phyloP scores from a whole-genome alignment of 495 filamentous ascomycete genomes.

The Hypoxylon intermedium region DNA sequence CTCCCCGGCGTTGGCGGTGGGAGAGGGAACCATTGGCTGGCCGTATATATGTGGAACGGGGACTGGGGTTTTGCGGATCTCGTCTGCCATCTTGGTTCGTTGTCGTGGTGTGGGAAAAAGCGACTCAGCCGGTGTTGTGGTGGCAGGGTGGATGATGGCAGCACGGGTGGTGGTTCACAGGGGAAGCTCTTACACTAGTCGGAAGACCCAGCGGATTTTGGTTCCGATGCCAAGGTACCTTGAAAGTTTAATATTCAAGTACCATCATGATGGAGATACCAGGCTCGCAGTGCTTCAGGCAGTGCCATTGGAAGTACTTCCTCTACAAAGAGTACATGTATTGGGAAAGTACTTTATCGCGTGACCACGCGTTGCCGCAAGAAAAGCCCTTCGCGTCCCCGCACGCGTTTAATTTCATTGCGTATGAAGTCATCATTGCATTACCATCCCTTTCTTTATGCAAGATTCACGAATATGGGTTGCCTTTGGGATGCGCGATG shows the following conservation, averaged over 20 bases:
- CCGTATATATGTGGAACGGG: slow-evolving; percentile 38
- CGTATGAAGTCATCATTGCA: slow-evolving; percentile 33
- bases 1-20: neutral
- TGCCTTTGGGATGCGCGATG: neutral
- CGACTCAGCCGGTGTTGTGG: too few species aligned
- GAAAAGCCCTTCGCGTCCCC: slow-evolving; percentile 27
- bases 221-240: too few species aligned
- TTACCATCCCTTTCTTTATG: neutral
- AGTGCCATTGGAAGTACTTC: neutral
- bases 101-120: neutral
- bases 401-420: slow-evolving; percentile 23
- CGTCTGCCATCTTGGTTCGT: slow-evolving; percentile 35
- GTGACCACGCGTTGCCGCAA: slow-evolving; percentile 38
- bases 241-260: too few species aligned
- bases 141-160: too few species aligned
- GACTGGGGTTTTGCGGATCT: slow-evolving; percentile 35
- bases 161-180: too few species aligned
- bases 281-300: neutral
- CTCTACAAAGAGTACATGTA: neutral
- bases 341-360: slow-evolving; percentile 3
- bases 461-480: slow-evolving; percentile 11
- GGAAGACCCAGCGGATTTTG: too few species aligned
- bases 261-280: too few species aligned
- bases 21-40: slow-evolving; percentile 19
- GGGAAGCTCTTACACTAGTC: too few species aligned